Conservation (phyloP, 2,329 filamentous ascomycete species). For the Aspergillus sclerotialis region DNA sequence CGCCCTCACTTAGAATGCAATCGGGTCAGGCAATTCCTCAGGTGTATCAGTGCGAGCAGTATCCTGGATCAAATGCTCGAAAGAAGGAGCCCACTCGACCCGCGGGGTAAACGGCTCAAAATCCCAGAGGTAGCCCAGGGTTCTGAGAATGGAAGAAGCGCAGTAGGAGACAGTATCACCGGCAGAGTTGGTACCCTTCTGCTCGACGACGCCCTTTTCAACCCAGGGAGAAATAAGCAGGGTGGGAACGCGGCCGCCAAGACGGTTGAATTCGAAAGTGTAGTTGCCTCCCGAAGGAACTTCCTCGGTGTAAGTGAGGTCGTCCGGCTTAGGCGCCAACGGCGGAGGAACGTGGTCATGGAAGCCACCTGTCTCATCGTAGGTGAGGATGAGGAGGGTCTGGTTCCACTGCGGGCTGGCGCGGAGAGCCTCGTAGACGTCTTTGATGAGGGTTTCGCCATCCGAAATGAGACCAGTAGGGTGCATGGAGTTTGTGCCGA, state of each 20-base stretch:
- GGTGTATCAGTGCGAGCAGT: constrained; percentile 16
- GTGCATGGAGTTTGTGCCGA: constrained; percentile 31
- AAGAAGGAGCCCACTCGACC: constrained; percentile 19
- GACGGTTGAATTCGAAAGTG: constrained; percentile 21
- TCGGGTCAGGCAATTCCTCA: constrained; percentile 10
- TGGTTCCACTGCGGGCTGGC: constrained; percentile 28
- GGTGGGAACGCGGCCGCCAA: constrained; percentile 24
- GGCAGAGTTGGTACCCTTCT: constrained; percentile 18
- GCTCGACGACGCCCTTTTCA: constrained; percentile 22
- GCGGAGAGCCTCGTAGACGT: constrained; percentile 30
- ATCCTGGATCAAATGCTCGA: constrained; percentile 21
- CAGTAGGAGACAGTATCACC: constrained; percentile 21
- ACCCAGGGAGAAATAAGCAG: constrained; percentile 25
- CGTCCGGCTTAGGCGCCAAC: constrained; percentile 25
- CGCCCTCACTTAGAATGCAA: constrained; percentile 6
- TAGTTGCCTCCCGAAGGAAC: constrained; percentile 19
- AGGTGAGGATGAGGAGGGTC: constrained; percentile 31
- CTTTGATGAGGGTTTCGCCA: constrained; percentile 29
- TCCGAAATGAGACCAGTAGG: constrained; percentile 28
- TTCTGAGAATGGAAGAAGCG: constrained; percentile 21
- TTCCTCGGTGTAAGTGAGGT: constrained; percentile 26
- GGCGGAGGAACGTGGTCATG: constrained; percentile 32
- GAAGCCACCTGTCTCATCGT: constrained; percentile 33
- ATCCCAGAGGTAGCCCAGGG: constrained; percentile 28
- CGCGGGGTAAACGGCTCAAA: constrained; percentile 25